phyloP scores from a whole-genome alignment of 345 rosid genomes.

The Adansonia digitata region DNA sequence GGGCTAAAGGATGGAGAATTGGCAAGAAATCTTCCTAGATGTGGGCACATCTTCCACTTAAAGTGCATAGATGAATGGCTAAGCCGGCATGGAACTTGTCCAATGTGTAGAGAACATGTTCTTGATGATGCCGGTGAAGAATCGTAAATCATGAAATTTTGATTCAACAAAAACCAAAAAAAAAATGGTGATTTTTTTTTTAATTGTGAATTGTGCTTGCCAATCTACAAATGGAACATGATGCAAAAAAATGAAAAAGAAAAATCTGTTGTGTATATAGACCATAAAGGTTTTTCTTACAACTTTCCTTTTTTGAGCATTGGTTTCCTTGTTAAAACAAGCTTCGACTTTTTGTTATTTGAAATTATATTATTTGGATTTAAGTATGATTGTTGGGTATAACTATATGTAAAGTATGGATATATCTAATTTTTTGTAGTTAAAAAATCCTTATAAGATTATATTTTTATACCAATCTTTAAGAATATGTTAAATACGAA shows the following conservation, averaged over 20 bases:
- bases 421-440: too few species aligned
- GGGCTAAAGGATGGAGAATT: constrained; percentile 55
- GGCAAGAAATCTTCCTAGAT: constrained; percentile 51
- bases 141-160: neutral
- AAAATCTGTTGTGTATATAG: too few species aligned
- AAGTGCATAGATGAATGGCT: constrained; percentile 74
- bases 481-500: too few species aligned
- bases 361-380: too few species aligned
- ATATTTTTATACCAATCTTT: too few species aligned
- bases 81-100: constrained; percentile 52
- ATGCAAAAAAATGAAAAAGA: neutral
- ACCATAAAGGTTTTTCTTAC: too few species aligned
- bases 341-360: too few species aligned
- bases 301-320: too few species aligned
- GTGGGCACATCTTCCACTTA: constrained; percentile 62
- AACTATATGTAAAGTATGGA: too few species aligned
- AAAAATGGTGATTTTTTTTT: neutral
- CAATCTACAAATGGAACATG: neutral
- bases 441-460: too few species aligned
- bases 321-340: too few species aligned
- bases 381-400: too few species aligned
- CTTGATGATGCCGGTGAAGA: constrained; percentile 6
- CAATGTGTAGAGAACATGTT: constrained; percentile 60
- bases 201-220: neutral
- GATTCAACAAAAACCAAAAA: neutral